phyloP scores from a whole-genome alignment of 2,329 filamentous ascomycete species.

The Phaeosphaeria sp. region DNA sequence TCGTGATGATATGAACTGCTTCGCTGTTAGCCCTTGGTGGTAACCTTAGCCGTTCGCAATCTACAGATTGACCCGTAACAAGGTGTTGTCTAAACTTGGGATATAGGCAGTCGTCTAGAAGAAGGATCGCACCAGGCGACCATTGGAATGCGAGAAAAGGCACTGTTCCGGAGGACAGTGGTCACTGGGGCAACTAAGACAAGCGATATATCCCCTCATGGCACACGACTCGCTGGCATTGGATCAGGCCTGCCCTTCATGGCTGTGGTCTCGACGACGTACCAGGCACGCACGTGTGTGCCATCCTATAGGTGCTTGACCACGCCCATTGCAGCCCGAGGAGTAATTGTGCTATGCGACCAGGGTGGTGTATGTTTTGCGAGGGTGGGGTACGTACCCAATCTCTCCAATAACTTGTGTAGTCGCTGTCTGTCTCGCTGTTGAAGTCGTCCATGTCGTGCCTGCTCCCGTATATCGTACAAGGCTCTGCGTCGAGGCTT shows the following conservation, averaged over 20 bases:
- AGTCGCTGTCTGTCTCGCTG: conserved; percentile 97
- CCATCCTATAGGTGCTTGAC: background rate
- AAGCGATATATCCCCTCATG: conserved; percentile 8
- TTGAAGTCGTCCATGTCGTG: conserved; percentile 90
- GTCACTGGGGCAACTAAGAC: conserved; percentile 8
- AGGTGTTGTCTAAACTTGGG: background rate
- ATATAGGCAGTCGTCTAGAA: background rate
- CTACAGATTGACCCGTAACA: background rate
- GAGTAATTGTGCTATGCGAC: background rate
- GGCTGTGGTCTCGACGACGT: background rate
- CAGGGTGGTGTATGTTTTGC: background rate
- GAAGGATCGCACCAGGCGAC: conserved; percentile 7
- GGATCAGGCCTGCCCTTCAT: background rate
- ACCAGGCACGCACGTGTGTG: conserved; percentile 1
- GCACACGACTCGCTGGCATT: conserved; percentile 9
- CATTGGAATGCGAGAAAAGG: conserved; percentile 1
- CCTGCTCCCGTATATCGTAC: conserved; percentile 11
- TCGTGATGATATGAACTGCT: conserved; percentile 92
- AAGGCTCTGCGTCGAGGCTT: background rate
- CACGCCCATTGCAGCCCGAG: background rate
- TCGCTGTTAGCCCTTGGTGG: conserved; percentile 12
- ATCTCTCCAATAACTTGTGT: conserved; percentile 98
- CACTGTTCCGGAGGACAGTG: conserved; percentile 4
- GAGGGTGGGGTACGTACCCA: conserved; percentile 74
- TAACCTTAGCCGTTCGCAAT: background rate